Base-by-base conservation (phyloP, 495 filamentous ascomycete species). In the Recurvomyces mirabilis region DNA sequence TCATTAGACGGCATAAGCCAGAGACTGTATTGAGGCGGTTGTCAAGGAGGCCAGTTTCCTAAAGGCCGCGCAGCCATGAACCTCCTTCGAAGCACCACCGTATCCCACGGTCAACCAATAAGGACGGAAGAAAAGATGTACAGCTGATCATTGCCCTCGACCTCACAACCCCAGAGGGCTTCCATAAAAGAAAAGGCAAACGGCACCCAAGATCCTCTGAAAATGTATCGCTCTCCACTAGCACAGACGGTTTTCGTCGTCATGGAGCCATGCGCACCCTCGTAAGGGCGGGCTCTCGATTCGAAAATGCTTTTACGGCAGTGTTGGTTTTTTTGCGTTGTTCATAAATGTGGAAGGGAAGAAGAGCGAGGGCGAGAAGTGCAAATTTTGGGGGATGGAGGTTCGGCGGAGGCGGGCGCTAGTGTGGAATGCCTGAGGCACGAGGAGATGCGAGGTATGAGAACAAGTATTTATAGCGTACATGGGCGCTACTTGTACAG, bases 151-250 rank as follows among this genome's bases (percentile, higher is more conserved):
- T 52, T 52, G 49, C 49, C 49, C 43, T 38, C 49, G 17, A 30
- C 43, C 38, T 35, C 49, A 52, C 43, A 3, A 24, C 22, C 37
- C 38, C 18, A 6, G 10, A 25, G 19, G 43, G 28, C 36, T n/a
- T n/a, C n/a, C n/a, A n/a, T n/a, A n/a, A n/a, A n/a, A n/a, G n/a
- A 24, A 35, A 34, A 52, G 43, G 49, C 31, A 22, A 38, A 43
- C 49, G 49, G 49, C 49, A 52, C 49, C 49, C 49, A 52, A 52
- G 49, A 52, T 42, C 49, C 43, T 47, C 49, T 47, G 49, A 7
- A 10, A 7, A n/a, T 32, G 4, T 32, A 5, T 52, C 31, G 37
- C 43, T 52, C 49, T 52, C 26, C 49, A 47, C 49, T 47, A 38
- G 49, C 49, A 38, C 49, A 47, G 49, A 52, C 49, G 49, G 49